Conservation (phyloP, 306 rosid genomes). For the Casuarina cunninghamiana region DNA sequence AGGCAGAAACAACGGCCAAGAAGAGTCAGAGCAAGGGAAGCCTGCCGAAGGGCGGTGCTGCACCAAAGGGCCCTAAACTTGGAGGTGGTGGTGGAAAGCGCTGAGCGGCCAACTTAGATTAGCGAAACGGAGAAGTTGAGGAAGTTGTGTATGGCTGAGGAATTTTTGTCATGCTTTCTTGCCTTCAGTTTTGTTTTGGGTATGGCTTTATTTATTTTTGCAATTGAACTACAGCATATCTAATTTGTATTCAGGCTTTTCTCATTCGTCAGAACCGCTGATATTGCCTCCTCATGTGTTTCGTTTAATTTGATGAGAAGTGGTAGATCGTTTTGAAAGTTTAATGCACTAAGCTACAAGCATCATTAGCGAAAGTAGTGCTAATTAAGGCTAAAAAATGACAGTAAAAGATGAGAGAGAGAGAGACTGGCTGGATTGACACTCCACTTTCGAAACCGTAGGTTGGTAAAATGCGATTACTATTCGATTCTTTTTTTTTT, state of each 20-base stretch:
- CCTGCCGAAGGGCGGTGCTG: constrained; percentile 58
- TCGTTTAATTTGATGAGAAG: background rate
- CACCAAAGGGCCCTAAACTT: constrained; percentile 76
- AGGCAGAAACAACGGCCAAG: constrained; percentile 69
- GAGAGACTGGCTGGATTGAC: too few relatives aligned
- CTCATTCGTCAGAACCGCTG: background rate
- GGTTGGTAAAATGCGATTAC: too few relatives aligned
- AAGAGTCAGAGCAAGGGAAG: constrained; percentile 58
- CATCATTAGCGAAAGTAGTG: too few relatives aligned
- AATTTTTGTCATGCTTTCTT: background rate
- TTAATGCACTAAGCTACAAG: too few relatives aligned
- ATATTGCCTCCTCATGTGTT: background rate
- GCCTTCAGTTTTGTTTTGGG: background rate
- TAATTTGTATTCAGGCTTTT: background rate
- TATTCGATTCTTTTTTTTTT: too few relatives aligned
- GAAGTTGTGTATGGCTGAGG: background rate
- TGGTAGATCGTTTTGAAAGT: background rate
- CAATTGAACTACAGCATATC: background rate
- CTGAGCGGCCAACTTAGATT: constrained; percentile 29
- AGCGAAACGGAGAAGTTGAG: background rate
- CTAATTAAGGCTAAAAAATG: too few relatives aligned
- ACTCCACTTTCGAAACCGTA: too few relatives aligned
- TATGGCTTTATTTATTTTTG: background rate
- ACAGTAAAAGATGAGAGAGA: too few relatives aligned
- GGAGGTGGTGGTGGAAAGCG: constrained; percentile 96